Conservation (phyloP, 495 filamentous ascomycete genomes). For the Parachaetomium inaequale region DNA sequence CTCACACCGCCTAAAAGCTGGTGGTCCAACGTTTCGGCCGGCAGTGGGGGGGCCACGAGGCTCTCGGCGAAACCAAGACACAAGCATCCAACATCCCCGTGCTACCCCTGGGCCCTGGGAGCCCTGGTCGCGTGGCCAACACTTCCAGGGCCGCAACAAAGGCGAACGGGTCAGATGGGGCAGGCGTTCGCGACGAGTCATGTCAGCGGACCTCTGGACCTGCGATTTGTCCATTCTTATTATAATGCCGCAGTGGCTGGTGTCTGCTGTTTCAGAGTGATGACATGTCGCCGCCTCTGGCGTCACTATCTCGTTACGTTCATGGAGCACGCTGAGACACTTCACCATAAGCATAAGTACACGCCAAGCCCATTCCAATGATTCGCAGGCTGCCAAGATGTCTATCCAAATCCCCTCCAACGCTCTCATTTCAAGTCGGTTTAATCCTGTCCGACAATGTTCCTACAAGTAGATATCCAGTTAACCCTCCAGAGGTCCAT, state of each 20-base stretch:
- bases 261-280: not conserved
- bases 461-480: no score
- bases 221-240: not conserved
- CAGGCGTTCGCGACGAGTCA: constrained; percentile 10
- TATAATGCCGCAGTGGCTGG: not conserved
- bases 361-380: no score
- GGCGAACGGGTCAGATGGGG: not conserved
- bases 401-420: no score
- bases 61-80: not conserved
- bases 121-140: constrained; percentile 16
- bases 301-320: no score
- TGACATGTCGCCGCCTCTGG: not conserved
- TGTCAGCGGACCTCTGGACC: constrained; percentile 14
- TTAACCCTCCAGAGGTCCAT: no score
- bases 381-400: no score
- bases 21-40: not conserved
- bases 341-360: no score
- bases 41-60: not conserved
- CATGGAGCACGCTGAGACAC: no score
- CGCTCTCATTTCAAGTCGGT: no score
- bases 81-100: not conserved
- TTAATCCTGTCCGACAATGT: no score
- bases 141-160: constrained; percentile 1
- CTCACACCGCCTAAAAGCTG: no score
- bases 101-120: no score